phyloP scores from a whole-genome alignment of 805 yeast genomes.

The Suhomyces prunicola region DNA sequence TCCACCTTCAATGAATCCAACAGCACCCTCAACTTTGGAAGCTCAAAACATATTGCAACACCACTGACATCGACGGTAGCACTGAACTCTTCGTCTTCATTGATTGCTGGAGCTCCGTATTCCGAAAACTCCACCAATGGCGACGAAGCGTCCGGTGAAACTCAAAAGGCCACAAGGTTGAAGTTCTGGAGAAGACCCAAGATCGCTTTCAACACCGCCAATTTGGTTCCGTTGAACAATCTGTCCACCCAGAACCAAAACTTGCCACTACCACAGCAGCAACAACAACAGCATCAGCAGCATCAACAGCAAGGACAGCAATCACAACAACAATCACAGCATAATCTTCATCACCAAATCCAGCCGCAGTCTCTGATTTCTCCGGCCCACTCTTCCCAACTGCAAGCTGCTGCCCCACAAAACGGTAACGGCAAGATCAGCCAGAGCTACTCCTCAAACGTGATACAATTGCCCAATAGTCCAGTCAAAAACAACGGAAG shows the following conservation, averaged over 20 bases:
- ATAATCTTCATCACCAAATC: background rate
- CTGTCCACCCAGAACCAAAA: background rate
- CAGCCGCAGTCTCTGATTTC: background rate
- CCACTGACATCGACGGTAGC: background rate
- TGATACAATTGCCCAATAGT: conserved; percentile 10
- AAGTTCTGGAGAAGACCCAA: conserved; percentile 46
- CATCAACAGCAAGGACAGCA: background rate
- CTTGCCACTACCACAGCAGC: background rate
- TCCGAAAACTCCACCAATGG: conserved; percentile 3
- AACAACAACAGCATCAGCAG: conserved; percentile 2
- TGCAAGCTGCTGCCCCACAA: background rate
- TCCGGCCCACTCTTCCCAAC: background rate
- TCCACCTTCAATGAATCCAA: background rate
- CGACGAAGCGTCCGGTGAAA: conserved; percentile 22
- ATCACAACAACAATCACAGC: conserved; percentile 1
- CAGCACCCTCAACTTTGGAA: conserved; percentile 1
- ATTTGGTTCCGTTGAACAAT: conserved; percentile 2
- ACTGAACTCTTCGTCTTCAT: background rate
- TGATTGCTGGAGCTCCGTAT: conserved; percentile 12
- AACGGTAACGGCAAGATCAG: conserved; percentile 8
- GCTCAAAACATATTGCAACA: background rate
- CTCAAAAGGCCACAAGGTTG: conserved; percentile 42
- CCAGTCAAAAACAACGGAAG: conserved; percentile 3
- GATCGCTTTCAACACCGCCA: conserved; percentile 21
- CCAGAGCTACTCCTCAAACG: conserved; percentile 12